A percentile compares a stretch with the other conserved stretches of the same genome.
Evolutionary conservation across 2,329 filamentous ascomycete genomes (phyloP).

Genomic region (Colletotrichum phormii): DNA sequence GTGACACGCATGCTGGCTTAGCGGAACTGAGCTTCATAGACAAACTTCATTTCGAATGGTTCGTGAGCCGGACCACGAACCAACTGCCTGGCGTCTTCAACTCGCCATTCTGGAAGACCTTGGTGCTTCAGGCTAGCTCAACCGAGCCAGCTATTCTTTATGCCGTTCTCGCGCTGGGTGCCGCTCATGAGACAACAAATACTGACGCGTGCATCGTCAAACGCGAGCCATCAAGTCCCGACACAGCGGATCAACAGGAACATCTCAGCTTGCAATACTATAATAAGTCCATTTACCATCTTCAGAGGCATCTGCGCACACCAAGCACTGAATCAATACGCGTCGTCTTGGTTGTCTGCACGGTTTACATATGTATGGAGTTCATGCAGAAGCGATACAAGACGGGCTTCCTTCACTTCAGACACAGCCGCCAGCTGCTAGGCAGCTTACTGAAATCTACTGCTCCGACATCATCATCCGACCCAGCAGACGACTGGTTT

Average conservation of each 20-base stretch:
- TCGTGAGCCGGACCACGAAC: slow-evolving; percentile 50
- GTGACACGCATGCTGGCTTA: not conserved
- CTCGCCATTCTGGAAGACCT: slow-evolving; percentile 51
- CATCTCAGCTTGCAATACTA: slow-evolving; percentile 48
- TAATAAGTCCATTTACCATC: slow-evolving; percentile 49
- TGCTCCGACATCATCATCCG: not conserved
- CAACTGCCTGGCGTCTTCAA: slow-evolving; percentile 52
- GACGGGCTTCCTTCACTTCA: slow-evolving; percentile 53
- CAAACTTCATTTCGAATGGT: slow-evolving; percentile 54
- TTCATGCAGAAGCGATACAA: slow-evolving; percentile 50
- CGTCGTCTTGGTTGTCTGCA: slow-evolving; percentile 51
- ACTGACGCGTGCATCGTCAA: slow-evolving; percentile 45
- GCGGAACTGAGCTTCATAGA: not conserved
- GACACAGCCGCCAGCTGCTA: slow-evolving; percentile 49
- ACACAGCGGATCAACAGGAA: slow-evolving; percentile 28
- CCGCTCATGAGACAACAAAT: not conserved
- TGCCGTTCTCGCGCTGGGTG: slow-evolving; percentile 43
- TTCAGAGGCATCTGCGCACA: slow-evolving; percentile 47
- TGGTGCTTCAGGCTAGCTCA: slow-evolving; percentile 50
- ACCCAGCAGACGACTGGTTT: slow-evolving; percentile 54
- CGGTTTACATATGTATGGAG: slow-evolving; percentile 50
- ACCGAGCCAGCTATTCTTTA: slow-evolving; percentile 54
- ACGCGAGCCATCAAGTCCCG: slow-evolving; percentile 33
- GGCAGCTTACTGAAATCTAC: slow-evolving; percentile 46
- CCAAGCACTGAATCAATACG: slow-evolving; percentile 46